Base-by-base conservation (phyloP, 2,329 filamentous ascomycete genomes). In the Ceratocystis colombiana region DNA sequence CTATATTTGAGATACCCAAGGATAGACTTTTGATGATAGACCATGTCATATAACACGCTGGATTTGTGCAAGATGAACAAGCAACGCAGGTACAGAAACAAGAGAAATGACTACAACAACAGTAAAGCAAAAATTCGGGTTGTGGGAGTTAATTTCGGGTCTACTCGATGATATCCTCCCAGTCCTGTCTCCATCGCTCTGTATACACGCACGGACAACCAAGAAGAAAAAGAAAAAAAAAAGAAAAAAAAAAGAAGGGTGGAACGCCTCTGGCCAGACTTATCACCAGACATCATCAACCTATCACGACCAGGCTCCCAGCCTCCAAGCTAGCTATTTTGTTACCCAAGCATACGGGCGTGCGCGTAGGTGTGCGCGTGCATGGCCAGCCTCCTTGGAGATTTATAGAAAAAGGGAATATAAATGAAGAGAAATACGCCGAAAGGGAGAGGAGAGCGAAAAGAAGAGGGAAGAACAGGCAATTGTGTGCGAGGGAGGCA, bases 21-120 rank as follows among this genome's bases (percentile, higher is more conserved):
- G 53, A 59, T 59, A 59, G 53, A 59, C 53, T 33, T 7, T 59
- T 15, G 3, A 10, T 8, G 53, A 59, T 59, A 59, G 53, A 59
- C 53, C 30, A 33, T 28, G 53, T 4, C 25, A 59, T 59, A 59
- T 59, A 59, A 33, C 12, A 59, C 22, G 37, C 37, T 10, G 37
- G 3, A n/a, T 30, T 33, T 59, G 25, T n/a, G 17, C 22, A 33
- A 33, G 15, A 22, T 22, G n/a, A 7, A 37, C 28, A 7, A 20
- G 22, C 10, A 41, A 41, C 10, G 6, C 46, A 25, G n/a, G 2
- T 8, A 50, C n/a, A 25, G 46, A 50, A 50, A 50, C 46, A 50
- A 53, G 48, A 53, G 6, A 15, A 25, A 53, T 5, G 15, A 12
- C 20, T 22, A 53, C 8, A 53, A 53, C 8, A 53, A 15, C 6